Evolutionary conservation across 768 basidiomycete genomes (phyloP), one percentile per base, ranked within the genome.

Genomic region (Dioszegia crocea): DNA sequence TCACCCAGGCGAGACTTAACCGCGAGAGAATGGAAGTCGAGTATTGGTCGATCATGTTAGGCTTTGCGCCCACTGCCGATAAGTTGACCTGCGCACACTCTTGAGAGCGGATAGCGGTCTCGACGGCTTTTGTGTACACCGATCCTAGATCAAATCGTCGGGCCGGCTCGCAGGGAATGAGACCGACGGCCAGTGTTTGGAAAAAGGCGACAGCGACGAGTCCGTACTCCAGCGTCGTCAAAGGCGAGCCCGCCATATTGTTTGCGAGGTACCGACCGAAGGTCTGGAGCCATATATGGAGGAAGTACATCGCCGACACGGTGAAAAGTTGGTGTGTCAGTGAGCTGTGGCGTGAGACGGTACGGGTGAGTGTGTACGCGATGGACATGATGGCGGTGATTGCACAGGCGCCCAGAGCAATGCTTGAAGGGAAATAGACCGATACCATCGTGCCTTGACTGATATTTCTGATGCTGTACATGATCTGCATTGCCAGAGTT

Each of bases 91-190:
- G n/a, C 14, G 26, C 47, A 5, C n/a, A n/a, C n/a, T 24, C 30
- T 36, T 52, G 14, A 5, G 19, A n/a, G 17, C n/a, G 17, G 27
- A 55, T 41, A 3, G 53, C 53, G 5, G 12, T 45, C 6, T 44
- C 36, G 23, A 67, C 56, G 4, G 63, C 63, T 47, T 59, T 52
- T 16, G 30, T 61, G 60, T 67, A 70, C 16, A 70, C 29, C 12
- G 43, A 17, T 3, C n/a, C 29, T 9, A 65, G 26, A 45, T 67
- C 61, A 16, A 46, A 21, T 21, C 64, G 55, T 2, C 60, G 27
- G 10, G 43, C 14, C 3, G 68, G 65, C 5, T 63, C 59, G 33
- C 47, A 38, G 2, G 63, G 66, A 17, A 65, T 53, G 24, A 49
- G 27, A 17, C 47, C 57, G 10, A 23, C 24, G 9, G 45, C 19